These are phyloP conservation scores for Rhodosporidiobolus odoratus DNA, from an alignment of 768 basidiomycete genomes.

Conservation along the genomic window DNA sequence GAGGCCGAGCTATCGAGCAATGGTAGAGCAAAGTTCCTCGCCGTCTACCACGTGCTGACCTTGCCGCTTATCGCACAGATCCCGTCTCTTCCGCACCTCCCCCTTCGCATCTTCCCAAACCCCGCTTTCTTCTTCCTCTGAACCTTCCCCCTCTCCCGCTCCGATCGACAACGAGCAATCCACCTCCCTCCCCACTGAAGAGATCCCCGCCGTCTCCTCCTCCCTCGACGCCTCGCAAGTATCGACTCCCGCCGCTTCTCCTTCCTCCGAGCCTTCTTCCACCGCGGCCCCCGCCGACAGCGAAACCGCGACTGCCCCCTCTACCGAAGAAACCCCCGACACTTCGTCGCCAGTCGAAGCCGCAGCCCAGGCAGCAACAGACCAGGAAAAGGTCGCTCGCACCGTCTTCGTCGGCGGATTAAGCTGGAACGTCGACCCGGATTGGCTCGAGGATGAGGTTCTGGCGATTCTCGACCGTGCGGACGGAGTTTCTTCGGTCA, in stretches of 20 bases:
- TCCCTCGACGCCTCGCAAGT: conserved; percentile 4
- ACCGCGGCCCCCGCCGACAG: conserved; percentile 6
- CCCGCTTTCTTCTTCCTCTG: not conserved
- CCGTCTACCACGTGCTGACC: not conserved
- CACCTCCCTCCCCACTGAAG: conserved; percentile 6
- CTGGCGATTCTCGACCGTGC: conserved; percentile 68
- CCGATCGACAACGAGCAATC: not conserved
- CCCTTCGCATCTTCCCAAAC: not conserved
- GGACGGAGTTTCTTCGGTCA: conserved; percentile 46
- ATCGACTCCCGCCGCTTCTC: not conserved
- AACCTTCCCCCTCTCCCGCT: not conserved
- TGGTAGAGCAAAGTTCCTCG: no score
- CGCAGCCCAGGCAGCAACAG: conserved; percentile 46
- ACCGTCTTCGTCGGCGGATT: conserved; percentile 86
- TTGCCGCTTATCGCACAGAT: not conserved
- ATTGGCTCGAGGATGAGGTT: conserved; percentile 87
- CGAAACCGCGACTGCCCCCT: not conserved
- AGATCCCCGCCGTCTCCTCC: conserved; percentile 12
- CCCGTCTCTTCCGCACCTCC: conserved; percentile 6
- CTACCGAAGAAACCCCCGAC: conserved; percentile 15
- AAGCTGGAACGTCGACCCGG: conserved; percentile 94
- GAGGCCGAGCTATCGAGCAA: no score
- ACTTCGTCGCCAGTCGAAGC: not conserved
- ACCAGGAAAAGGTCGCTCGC: conserved; percentile 51
- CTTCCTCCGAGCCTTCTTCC: not conserved